A percentile compares a stretch with the other conserved stretches of the same genome.
Conservation (phyloP, 2,329 filamentous ascomycete genomes). For the Apiospora arundinis region DNA sequence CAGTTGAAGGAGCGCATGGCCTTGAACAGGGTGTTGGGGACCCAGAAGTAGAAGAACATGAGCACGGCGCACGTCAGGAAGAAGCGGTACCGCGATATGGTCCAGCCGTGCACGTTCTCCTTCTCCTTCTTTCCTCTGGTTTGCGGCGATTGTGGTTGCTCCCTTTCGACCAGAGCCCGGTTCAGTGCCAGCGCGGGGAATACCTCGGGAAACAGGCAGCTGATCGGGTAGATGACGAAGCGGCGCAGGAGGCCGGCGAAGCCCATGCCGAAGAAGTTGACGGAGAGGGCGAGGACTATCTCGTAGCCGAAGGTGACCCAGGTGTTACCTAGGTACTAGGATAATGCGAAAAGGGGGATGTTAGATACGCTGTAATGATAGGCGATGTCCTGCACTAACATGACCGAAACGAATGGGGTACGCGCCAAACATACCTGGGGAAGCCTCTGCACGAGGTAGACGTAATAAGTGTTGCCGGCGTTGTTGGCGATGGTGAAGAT, state of each 20-base stretch:
- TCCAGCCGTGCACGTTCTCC: constrained; percentile 41
- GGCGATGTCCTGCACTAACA: too few species aligned
- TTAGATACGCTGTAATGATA: too few species aligned
- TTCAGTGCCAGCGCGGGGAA: constrained; percentile 56
- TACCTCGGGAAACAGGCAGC: constrained; percentile 57
- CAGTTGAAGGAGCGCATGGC: constrained; percentile 55
- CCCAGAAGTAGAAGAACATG: constrained; percentile 59
- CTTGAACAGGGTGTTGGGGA: constrained; percentile 57
- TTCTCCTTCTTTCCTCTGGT: too few species aligned
- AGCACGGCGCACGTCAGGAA: constrained; percentile 49
- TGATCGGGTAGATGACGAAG: constrained; percentile 59
- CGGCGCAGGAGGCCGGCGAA: constrained; percentile 54
- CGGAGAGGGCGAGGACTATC: constrained; percentile 49
- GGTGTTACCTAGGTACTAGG: constrained; percentile 55
- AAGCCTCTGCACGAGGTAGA: neutral
- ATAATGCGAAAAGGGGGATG: too few species aligned
- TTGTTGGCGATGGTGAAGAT: constrained; percentile 62
- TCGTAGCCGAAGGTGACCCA: constrained; percentile 58
- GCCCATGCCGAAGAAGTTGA: constrained; percentile 52
- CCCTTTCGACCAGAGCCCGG: constrained; percentile 47
- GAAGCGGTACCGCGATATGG: constrained; percentile 51
- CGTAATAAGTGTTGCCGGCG: constrained; percentile 40
- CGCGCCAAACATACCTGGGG: neutral
- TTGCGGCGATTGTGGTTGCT: constrained; percentile 35
- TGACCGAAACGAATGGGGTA: too few species aligned